phyloP scores from a whole-genome alignment of 2,329 filamentous ascomycete species.

The Fusarium austroafricanum region DNA sequence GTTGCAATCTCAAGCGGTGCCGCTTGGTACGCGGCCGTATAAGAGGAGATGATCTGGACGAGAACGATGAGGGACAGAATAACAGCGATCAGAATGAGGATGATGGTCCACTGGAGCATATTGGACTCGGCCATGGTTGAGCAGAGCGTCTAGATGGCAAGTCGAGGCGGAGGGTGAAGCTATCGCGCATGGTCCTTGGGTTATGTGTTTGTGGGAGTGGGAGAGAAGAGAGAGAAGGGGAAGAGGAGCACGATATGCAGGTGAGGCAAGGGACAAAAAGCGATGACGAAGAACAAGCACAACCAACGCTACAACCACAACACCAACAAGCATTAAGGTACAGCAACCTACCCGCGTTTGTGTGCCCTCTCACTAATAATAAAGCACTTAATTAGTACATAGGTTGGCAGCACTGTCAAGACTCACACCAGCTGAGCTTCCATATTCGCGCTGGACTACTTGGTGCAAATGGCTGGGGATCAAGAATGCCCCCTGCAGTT shows the following conservation, averaged over 20 bases:
- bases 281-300: slow-evolving; percentile 41
- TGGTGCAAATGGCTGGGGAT: slow-evolving; percentile 45
- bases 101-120: slow-evolving; percentile 66
- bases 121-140: slow-evolving; percentile 63
- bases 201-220: slow-evolving; percentile 24
- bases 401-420: neutral
- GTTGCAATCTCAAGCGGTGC: slow-evolving; percentile 68
- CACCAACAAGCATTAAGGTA: slow-evolving; percentile 4
- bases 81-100: slow-evolving; percentile 69
- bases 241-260: slow-evolving; percentile 34
- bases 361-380: slow-evolving; percentile 35
- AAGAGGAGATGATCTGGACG: slow-evolving; percentile 63
- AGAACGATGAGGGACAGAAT: slow-evolving; percentile 66
- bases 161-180: slow-evolving; percentile 44
- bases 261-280: slow-evolving; percentile 24
- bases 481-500: slow-evolving; percentile 32
- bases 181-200: slow-evolving; percentile 46
- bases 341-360: slow-evolving; percentile 14
- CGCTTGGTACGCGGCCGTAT: slow-evolving; percentile 66
- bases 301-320: slow-evolving; percentile 36
- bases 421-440: slow-evolving; percentile 39
- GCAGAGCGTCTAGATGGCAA: slow-evolving; percentile 46
- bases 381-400: neutral
- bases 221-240: slow-evolving; percentile 29
- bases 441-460: slow-evolving; percentile 42